phyloP scores from a whole-genome alignment of 257 asterid species.

The Thymus mandschuricus region DNA sequence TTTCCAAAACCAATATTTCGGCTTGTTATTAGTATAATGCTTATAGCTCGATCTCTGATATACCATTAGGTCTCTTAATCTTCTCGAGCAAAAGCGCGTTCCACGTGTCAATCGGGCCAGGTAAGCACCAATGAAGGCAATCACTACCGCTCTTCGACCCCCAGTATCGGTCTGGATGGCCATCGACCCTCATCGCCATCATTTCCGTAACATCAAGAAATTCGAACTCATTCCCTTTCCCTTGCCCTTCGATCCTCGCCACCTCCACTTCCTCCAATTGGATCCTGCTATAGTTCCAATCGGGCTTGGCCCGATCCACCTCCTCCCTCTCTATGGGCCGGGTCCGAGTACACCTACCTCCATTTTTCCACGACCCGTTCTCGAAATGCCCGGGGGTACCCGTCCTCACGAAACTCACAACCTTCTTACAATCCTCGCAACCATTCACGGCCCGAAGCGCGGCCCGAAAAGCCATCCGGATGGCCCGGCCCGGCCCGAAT shows the following conservation, averaged over 20 bases:
- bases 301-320: conserved; percentile 14
- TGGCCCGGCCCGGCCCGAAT: conserved; percentile 37
- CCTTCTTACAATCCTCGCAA: conserved; percentile 40
- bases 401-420: conserved; percentile 43
- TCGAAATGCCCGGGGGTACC: conserved; percentile 59
- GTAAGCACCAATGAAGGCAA: too few relatives aligned
- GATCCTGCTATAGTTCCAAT: conserved; percentile 37
- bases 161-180: too few relatives aligned
- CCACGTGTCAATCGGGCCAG: too few relatives aligned
- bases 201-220: conserved; percentile 33
- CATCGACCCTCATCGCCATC: too few relatives aligned
- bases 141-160: too few relatives aligned
- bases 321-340: conserved; percentile 34
- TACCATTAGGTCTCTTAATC: conserved; percentile 18
- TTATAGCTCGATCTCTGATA: background rate
- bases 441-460: conserved; percentile 40
- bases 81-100: background rate
- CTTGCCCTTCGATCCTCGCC: conserved; percentile 41
- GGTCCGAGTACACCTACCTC: conserved; percentile 56
- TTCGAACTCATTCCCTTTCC: conserved; percentile 41
- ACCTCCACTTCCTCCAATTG: conserved; percentile 49
- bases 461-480: conserved; percentile 41
- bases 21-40: too few relatives aligned
- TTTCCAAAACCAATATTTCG: too few relatives aligned
- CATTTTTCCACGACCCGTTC: conserved; percentile 55